Evolutionary conservation across 1,284 basidiomycete species (phyloP), one percentile per base, ranked within the genome.

Genomic region (Moesziomyces parantarcticus): DNA sequence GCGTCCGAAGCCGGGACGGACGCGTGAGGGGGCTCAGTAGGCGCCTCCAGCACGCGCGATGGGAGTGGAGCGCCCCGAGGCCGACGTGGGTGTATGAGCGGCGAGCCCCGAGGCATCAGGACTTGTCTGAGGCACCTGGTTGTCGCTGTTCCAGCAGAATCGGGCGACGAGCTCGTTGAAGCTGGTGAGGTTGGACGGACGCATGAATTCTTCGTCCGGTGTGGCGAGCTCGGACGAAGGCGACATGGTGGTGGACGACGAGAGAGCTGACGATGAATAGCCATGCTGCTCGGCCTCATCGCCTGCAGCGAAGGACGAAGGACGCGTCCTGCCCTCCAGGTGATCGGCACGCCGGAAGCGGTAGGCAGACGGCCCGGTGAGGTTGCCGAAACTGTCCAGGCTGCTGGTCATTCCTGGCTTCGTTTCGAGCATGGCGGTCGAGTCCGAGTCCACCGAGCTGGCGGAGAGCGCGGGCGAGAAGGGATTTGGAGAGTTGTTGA

Each of bases 81-180:
- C 59, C 20, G 69, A 72, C 8, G 56, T 57, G 6, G 69, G 63
- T 8, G 69, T 72, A 48, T 59, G 58, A 21, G 63, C 40, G 3
- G 48, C 25, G 21, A 71, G 49, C 11, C 29, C 49, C 14, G 62
- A 20, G 5, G 52, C 56, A 16, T 72, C 55, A 1, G 58, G 56
- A 32, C 58, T 72, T 44, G 55, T 23, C 41, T 64, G 68, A 3
- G 67, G 63, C 1, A 75, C 59, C 50, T 70, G 67, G 14, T 63
- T 71, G 57, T 77, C 75, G 34, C 62, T 51, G 70, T 77, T 75
- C 79, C 78, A 81, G 62, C 79, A 81, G 54, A 75, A 81, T 22
- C 74, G 63, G 5, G 71, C 74, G 22, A 81, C 72, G 7, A 81
- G 60, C 50, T 81, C 78, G 56, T 74, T 71, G 57, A 77, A 78